These are phyloP conservation scores for Neurospora sp. DNA, from an alignment of 2,329 filamentous ascomycete genomes.

Conservation along the genomic window DNA sequence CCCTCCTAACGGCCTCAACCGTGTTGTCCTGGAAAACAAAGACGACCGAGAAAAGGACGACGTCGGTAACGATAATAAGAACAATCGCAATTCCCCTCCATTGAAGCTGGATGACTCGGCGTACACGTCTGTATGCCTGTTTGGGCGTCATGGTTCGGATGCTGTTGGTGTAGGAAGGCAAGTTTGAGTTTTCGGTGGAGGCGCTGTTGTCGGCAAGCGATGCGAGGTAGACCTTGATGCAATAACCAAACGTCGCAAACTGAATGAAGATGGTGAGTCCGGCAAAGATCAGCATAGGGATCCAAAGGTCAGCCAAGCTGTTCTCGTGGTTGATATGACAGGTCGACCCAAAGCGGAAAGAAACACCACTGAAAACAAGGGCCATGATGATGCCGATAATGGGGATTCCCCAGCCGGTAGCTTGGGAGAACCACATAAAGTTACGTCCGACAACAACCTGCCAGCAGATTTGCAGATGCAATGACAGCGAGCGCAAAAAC, in stretches of 20 bases:
- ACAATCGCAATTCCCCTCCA: constrained; percentile 91
- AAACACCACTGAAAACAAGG: constrained; percentile 79
- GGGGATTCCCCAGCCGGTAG: constrained; percentile 75
- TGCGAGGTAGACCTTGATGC: constrained; percentile 86
- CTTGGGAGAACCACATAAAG: constrained; percentile 81
- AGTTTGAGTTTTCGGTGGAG: constrained; percentile 59
- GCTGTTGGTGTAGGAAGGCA: constrained; percentile 69
- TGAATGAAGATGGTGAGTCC: constrained; percentile 70
- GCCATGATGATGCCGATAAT: constrained; percentile 64
- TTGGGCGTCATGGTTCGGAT: constrained; percentile 68
- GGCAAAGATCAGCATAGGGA: constrained; percentile 71
- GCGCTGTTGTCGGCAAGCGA: constrained; percentile 65
- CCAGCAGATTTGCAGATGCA: constrained; percentile 98
- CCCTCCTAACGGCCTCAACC: constrained; percentile 46
- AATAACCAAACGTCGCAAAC: constrained; percentile 80
- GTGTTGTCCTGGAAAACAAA: constrained; percentile 82
- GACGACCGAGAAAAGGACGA: constrained; percentile 86
- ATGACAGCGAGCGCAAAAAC: constrained; percentile 78
- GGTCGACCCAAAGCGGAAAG: constrained; percentile 81
- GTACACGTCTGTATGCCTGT: constrained; percentile 79
- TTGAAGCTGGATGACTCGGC: constrained; percentile 79
- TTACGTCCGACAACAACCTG: constrained; percentile 77
- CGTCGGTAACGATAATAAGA: constrained; percentile 78
- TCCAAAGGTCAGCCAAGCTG: constrained; percentile 80
- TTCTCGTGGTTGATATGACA: constrained; percentile 92